phyloP scores from a whole-genome alignment of 768 basidiomycete species.

The Leccinum imitatum region DNA sequence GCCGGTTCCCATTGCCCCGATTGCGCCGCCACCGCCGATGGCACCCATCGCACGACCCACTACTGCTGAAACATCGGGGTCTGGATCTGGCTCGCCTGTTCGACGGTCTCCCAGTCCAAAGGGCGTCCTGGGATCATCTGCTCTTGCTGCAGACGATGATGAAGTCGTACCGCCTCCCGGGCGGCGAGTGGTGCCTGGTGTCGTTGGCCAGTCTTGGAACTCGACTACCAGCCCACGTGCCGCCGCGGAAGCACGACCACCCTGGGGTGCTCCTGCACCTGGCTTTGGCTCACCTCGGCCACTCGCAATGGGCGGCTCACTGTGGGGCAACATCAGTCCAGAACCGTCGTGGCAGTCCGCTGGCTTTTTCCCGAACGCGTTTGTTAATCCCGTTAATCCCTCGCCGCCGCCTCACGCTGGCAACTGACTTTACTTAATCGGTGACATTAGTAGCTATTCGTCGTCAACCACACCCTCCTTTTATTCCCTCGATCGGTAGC shows the following conservation, averaged over 20 bases:
- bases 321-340: slow-evolving; percentile 44
- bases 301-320: slow-evolving; percentile 33
- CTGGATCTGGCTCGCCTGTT: slow-evolving; percentile 60
- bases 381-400: slow-evolving; percentile 47
- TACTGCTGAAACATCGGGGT: slow-evolving; percentile 43
- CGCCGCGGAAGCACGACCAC: slow-evolving; percentile 40
- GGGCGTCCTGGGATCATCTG: slow-evolving; percentile 72
- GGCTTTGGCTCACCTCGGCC: slow-evolving; percentile 37
- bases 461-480: background rate
- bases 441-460: slow-evolving; percentile 12
- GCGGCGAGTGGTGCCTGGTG: slow-evolving; percentile 40
- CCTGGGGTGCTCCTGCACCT: slow-evolving; percentile 46
- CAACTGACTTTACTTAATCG: slow-evolving; percentile 29
- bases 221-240: slow-evolving; percentile 45
- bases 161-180: slow-evolving; percentile 63
- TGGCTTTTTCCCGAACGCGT: slow-evolving; percentile 48
- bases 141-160: slow-evolving; percentile 76
- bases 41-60: slow-evolving; percentile 58
- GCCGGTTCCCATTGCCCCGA: slow-evolving; percentile 27
- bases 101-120: slow-evolving; percentile 58
- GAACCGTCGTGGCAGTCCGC: slow-evolving; percentile 53
- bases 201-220: slow-evolving; percentile 51
- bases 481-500: background rate
- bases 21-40: slow-evolving; percentile 56
- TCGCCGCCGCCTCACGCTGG: slow-evolving; percentile 46